These are phyloP conservation scores for Calycina herbarum DNA, from an alignment of 2,329 filamentous ascomycete species.

Conservation along the genomic window DNA sequence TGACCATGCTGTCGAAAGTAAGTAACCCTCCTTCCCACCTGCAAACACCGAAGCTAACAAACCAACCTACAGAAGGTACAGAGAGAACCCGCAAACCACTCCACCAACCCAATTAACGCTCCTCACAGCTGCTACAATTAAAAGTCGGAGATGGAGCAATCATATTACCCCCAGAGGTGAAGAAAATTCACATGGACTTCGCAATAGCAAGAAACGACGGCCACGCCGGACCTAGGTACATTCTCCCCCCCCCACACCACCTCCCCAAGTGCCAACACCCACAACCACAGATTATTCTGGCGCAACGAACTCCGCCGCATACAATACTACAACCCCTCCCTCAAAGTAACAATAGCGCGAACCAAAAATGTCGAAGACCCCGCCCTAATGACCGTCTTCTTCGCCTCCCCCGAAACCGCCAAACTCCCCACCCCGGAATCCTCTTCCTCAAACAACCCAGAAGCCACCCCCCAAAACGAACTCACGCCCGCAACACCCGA, in stretches of 20 bases:
- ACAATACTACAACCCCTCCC: slow-evolving; percentile 89
- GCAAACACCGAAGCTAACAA: slow-evolving; percentile 20
- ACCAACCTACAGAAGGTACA: slow-evolving; percentile 45
- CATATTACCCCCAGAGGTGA: slow-evolving; percentile 73
- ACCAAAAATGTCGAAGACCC: slow-evolving; percentile 55
- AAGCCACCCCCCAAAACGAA: slow-evolving; percentile 36
- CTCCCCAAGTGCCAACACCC: slow-evolving; percentile 13
- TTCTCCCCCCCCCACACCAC: background rate
- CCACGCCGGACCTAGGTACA: slow-evolving; percentile 71
- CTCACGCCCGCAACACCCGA: slow-evolving; percentile 40
- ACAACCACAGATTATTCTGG: slow-evolving; percentile 78
- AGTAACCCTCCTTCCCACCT: slow-evolving; percentile 41
- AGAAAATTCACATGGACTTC: slow-evolving; percentile 74
- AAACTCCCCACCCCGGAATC: slow-evolving; percentile 12
- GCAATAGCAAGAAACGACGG: slow-evolving; percentile 60
- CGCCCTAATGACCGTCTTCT: slow-evolving; percentile 66
- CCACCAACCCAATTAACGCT: slow-evolving; percentile 25
- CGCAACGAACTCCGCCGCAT: slow-evolving; percentile 76
- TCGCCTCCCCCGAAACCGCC: slow-evolving; percentile 41
- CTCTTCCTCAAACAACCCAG: background rate
- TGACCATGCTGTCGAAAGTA: slow-evolving; percentile 73
- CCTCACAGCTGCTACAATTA: slow-evolving; percentile 66
- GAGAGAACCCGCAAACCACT: slow-evolving; percentile 21
- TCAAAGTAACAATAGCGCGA: slow-evolving; percentile 81
- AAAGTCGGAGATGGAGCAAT: slow-evolving; percentile 82